Evolutionary conservation across 345 rosid genomes (phyloP).

Genomic region (Excoecaria cochinchinensis): DNA sequence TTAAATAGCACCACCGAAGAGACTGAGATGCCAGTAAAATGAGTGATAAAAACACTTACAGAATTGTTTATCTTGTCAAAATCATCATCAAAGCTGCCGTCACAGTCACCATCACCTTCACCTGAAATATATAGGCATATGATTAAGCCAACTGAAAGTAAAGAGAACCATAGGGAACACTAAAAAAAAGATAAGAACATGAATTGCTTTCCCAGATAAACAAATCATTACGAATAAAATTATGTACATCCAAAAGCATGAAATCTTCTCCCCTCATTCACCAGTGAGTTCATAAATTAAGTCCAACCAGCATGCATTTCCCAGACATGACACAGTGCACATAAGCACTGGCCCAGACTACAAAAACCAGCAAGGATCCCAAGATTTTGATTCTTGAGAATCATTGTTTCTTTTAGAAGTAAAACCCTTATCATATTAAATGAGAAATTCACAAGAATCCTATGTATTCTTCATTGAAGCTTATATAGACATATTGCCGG

Average conservation of each 20-base stretch:
- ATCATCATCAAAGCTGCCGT: constrained; percentile 73
- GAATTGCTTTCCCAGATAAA: not conserved
- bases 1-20: not conserved
- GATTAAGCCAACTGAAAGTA: constrained; percentile 9
- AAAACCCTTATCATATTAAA: not conserved
- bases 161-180: not conserved
- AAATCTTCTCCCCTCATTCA: not conserved
- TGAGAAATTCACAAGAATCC: not conserved
- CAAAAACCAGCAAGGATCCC: not conserved
- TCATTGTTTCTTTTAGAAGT: not conserved
- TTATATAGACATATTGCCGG: not conserved
- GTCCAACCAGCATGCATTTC: not conserved
- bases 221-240: not conserved
- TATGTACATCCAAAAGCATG: not conserved
- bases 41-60: constrained; percentile 43
- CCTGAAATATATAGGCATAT: constrained; percentile 38
- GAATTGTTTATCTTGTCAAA: constrained; percentile 87
- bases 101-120: constrained; percentile 58
- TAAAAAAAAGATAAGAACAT: not conserved
- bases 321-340: not conserved
- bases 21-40: not conserved
- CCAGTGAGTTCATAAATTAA: not conserved
- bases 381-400: not conserved
- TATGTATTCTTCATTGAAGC: not conserved
- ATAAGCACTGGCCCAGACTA: not conserved